Base-by-base conservation (phyloP, 164 flowering plant species). In the Vitis amurensis region DNA sequence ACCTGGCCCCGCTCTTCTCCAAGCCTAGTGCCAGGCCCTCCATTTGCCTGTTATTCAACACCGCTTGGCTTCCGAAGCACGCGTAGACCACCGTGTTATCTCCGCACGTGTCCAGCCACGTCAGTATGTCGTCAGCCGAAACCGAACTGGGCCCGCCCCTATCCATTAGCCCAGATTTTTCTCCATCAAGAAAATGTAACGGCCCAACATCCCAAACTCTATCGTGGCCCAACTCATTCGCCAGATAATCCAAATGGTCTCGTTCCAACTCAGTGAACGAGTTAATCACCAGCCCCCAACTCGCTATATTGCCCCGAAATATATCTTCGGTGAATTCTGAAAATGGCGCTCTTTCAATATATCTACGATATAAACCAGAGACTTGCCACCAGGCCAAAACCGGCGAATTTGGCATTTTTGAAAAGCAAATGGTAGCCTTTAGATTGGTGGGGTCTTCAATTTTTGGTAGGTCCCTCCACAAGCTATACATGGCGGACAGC, bases 121-220 rank as follows among this genome's bases (percentile, higher is more conserved):
- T 10, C n/a, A 64, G 3, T 8, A 88, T n/a, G 11, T 81, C 79
- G 14, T 49, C 53, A 0, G 56, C 50, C 6, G 57, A 9, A 3
- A 76, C 72, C 8, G 85, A 69, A 60, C 72, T 77, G 57, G 81
- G 16, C 59, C 86, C 88, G 9, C 84, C 90, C n/a, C 84, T 60
- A 2, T 55, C 61, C 1, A 3, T 12, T 19, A 52, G 55, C 13
- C 27, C 68, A 3, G 30, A 1, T 0, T 15, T 70, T 12, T 56
- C 19, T 14, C 51, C 59, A 1, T 48, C 55, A 0, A 63, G 50
- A 0, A 76, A 79, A 52, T 65, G 31, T 0, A 86, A 1, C 2
- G 91, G 90, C 3, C 92, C 91, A 0, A 89, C 84, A 3, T 85
- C 76, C 83, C 84, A 88, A 9, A 84, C 82, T 52, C 84, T 64